Evolutionary conservation across 2,329 filamentous ascomycete species (phyloP).

Genomic region (Stagonosporopsis rhizophila): DNA sequence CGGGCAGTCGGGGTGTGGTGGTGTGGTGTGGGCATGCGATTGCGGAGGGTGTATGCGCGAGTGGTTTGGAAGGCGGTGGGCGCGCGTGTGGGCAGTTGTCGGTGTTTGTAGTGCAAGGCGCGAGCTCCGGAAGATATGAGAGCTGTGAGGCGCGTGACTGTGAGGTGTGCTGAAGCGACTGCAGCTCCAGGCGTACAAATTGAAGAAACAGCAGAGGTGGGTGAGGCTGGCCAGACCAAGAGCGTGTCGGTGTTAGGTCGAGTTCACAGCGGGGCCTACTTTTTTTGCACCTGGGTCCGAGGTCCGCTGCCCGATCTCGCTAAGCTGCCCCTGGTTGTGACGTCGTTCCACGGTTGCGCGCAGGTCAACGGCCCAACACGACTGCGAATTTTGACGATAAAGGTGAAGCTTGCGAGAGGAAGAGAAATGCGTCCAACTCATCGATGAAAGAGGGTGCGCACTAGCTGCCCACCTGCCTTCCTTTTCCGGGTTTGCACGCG

Average conservation of each 20-base stretch:
- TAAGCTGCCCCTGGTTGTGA: constrained; percentile 6
- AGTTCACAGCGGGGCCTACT: constrained; percentile 11
- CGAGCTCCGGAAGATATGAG: too few species aligned
- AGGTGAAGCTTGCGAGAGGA: neutral
- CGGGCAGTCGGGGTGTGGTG: constrained; percentile 14
- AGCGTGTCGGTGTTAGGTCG: neutral
- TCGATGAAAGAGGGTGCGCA: neutral
- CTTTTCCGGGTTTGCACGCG: constrained; percentile 6
- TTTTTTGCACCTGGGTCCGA: constrained; percentile 17
- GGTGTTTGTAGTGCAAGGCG: neutral
- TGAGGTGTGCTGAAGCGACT: neutral
- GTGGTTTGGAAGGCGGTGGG: neutral
- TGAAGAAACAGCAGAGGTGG: neutral
- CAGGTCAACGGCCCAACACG: constrained; percentile 5
- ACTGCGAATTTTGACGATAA: neutral
- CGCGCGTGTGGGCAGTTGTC: neutral
- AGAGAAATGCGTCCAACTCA: neutral
- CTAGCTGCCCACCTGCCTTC: neutral
- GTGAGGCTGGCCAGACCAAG: neutral
- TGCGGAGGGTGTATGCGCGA: constrained; percentile 8
- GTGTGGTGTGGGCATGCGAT: constrained; percentile 13
- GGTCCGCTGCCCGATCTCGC: constrained; percentile 17
- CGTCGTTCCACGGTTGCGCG: neutral
- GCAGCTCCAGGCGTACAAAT: neutral
- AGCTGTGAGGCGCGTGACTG: too few species aligned